Evolutionary conservation across 352 stramenopile species (phyloP), one percentile per base, ranked within the genome.

Genomic region (Phytophthora tubulina): DNA sequence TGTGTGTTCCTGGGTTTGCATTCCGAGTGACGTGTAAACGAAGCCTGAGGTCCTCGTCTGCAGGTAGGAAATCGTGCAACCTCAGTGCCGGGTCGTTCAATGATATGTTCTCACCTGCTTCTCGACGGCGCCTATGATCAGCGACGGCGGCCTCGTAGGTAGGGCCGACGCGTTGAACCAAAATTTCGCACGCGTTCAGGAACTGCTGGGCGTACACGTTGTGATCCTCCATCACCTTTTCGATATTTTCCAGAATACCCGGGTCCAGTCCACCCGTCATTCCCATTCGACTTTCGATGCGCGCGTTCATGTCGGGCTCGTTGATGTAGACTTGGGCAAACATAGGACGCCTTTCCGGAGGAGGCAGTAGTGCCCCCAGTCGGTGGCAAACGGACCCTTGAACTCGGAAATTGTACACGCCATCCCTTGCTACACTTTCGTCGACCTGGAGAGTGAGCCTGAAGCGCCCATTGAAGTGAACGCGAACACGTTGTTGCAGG

Each of bases 291-390:
- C 33, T 31, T 46, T 3, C 8, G 1, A 52, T 35, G 5, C 35
- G 53, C 3, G 15, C 21, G 1, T 33, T 15, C 14, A 53, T 54
- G 1, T 65, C 54, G 1, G 54, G 55, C 9, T 72, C 55, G 13
- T 27, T 54, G 13, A 71, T 71, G 30, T 71, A 71, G n/a, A 61
- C 49, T 48, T 71, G 54, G 0, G 54, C 55, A 46, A 67, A 58
- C 64, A 46, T 66, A 1, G 55, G 6, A 0, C 6, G 17, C 3
- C 38, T 17, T 2, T 59, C 9, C 3, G 7, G 38, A 14, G 27
- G 44, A 30, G 52, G 54, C 1, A 59, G 36, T 32, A 70, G 11
- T 0, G 55, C n/a, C 56, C 0, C 55, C 55, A 62, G 6, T 1
- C 3, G 49, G 21, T 64, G 55, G 31, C 64, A 55, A 2, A 66